Evolutionary conservation across 257 asterid genomes (phyloP).

Genomic region (Fraxinus excelsior): DNA sequence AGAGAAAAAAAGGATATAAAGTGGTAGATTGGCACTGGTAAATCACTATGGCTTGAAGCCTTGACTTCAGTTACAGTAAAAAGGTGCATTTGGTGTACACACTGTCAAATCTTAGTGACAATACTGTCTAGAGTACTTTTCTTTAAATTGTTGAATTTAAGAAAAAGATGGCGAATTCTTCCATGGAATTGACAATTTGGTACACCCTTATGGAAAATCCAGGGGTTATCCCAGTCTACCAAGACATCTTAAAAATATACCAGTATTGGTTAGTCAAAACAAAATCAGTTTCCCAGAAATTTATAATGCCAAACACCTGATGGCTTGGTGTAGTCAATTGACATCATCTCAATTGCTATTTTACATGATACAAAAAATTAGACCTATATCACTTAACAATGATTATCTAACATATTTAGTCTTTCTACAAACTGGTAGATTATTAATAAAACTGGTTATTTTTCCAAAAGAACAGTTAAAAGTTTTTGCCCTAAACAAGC

Average conservation of each 20-base stretch:
- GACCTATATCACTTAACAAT: background rate
- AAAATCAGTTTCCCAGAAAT: background rate
- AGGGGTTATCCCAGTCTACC: background rate
- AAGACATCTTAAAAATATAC: background rate
- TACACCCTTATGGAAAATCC: background rate
- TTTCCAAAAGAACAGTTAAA: background rate
- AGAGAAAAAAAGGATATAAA: background rate
- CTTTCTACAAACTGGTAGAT: background rate
- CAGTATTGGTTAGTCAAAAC: background rate
- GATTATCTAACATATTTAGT: background rate
- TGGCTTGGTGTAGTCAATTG: background rate
- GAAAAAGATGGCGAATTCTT: background rate
- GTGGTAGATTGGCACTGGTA: background rate
- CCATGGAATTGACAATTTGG: background rate
- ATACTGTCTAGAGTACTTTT: background rate
- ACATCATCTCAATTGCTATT: background rate
- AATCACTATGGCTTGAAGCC: background rate
- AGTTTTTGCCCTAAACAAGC: constrained; percentile 1
- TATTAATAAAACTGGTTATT: background rate
- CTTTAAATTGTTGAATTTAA: background rate
- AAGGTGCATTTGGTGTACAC: background rate
- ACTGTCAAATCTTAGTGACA: background rate
- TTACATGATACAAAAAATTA: background rate
- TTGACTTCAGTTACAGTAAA: background rate
- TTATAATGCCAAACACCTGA: background rate